These are phyloP conservation scores for Pilaira anomala DNA, from an alignment of 192 early-diverging fungal species.

Conservation along the genomic window DNA sequence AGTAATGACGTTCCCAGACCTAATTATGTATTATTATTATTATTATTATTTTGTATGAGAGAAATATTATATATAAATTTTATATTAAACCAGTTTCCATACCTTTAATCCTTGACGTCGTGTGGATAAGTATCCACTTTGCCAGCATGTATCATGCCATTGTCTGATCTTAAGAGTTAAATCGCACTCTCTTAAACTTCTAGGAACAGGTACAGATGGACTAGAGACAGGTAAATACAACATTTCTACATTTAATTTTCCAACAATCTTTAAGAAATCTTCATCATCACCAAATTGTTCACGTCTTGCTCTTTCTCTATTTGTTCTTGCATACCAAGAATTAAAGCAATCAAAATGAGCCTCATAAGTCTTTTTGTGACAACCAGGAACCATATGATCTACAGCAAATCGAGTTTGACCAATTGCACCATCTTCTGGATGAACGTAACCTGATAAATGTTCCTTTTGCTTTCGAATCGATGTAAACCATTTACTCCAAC, in stretches of 20 bases:
- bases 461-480: constrained; percentile 26
- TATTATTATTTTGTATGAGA: not conserved
- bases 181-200: constrained; percentile 27
- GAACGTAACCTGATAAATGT: constrained; percentile 24
- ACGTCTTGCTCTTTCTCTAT: constrained; percentile 11
- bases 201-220: constrained; percentile 19
- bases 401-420: constrained; percentile 30
- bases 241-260: constrained; percentile 26
- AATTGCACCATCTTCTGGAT: constrained; percentile 28
- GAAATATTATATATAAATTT: not conserved
- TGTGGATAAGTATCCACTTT: constrained; percentile 18
- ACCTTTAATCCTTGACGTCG: constrained; percentile 19
- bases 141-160: constrained; percentile 31
- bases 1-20: constrained; percentile 20
- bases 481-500: constrained; percentile 17
- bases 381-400: constrained; percentile 22
- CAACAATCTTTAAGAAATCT: constrained; percentile 23
- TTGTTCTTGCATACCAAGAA: constrained; percentile 23
- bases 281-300: constrained; percentile 27
- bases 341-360: constrained; percentile 32
- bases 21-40: not conserved
- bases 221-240: constrained; percentile 26
- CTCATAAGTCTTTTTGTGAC: constrained; percentile 24
- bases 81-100: not conserved
- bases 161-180: constrained; percentile 21